Evolutionary conservation across 2,329 filamentous ascomycete genomes (phyloP), one percentile per base, ranked within the genome.

Genomic region (Scedosporium boydii): DNA sequence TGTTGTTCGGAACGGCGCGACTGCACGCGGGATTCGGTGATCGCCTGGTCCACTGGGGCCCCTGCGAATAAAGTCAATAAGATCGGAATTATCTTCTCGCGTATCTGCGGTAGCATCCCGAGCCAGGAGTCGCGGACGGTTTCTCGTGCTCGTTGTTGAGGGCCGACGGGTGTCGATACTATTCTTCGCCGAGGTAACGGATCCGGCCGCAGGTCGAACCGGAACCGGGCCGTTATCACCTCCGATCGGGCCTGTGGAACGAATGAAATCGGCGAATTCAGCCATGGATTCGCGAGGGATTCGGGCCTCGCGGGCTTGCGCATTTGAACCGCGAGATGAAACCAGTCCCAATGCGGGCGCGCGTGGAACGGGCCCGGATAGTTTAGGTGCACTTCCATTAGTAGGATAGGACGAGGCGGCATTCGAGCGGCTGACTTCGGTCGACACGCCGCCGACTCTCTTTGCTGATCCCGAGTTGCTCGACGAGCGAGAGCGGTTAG

Each of bases 61-160:
- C 71, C 91, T 87, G 56, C 93, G 87, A 66, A 99, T 96, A 73
- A 99, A 98, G 71, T 98, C 93, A 67, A 97, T 96, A 63, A 99
- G 78, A 64, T 97, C 95, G 12, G 90, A 89, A 63, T 87, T 96
- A 66, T 87, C 87, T 59, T 85, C 85, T 60, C 80, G 81, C 63
- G 77, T 78, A 59, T 86, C 81, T 16, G 86, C 81, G 51, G 82
- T 80, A 44, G 90, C 85, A 65, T 91, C 87, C 58, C 91, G 88
- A 63, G 93, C 87, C 73, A 89, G 83, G 58, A 89, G 80, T 64
- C 83, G 84, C 57, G 77, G 78, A 63, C 82, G 78, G 64, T 72
- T 80, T 61, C 74, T 75, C n/a, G 73, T 70, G 61, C 74, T 75
- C 18, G 73, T 70, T 5, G 75, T 72, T 9, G 75, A 73, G 42